Evolutionary conservation across 2,329 filamentous ascomycete genomes (phyloP), one percentile per base, ranked within the genome.

Genomic region (Tolypocladium pustulatum): DNA sequence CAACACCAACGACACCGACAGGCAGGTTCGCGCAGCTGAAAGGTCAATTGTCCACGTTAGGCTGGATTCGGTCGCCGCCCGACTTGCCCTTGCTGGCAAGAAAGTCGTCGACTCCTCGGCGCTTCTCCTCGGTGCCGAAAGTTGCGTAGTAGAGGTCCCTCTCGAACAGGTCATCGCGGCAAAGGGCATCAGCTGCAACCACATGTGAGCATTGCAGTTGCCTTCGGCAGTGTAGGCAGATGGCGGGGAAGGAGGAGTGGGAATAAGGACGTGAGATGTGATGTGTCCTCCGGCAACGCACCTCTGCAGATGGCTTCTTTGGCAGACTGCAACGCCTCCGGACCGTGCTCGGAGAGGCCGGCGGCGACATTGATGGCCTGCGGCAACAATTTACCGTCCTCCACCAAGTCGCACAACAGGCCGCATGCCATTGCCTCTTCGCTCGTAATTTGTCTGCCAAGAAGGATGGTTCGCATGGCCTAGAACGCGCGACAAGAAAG

Each of bases 111-210:
- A 69, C 65, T 32, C 68, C 68, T 55, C 63, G 63, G 30, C 61
- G 61, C 61, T 70, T 71, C 54, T 70, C 66, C 32, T 62, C 58
- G n/a, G 64, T 70, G 3, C 67, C 67, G 63, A 74, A 73, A 38
- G 72, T 69, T 55, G 67, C 65, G 58, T 72, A 72, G 60, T 74
- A 74, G 36, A 74, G 61, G 56, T 65, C 65, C 55, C 71, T 65
- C 61, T 74, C 71, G 49, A 72, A 67, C 40, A 68, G 63, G 57
- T 73, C 69, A 57, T 71, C 67, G 30, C 65, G 62, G 38, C 65
- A 65, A 37, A 66, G 57, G 49, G 62, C 63, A 58, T 70, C 66
- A 49, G 63, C 68, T 67, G 56, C 20, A 59, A 27, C 34, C 41
- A 27, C 27, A 36, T 27, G 12, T 37, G n/a, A 51, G 56, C 46